Conservation (phyloP, 176 grass and related monocot genomes). For the Areca catechu region DNA sequence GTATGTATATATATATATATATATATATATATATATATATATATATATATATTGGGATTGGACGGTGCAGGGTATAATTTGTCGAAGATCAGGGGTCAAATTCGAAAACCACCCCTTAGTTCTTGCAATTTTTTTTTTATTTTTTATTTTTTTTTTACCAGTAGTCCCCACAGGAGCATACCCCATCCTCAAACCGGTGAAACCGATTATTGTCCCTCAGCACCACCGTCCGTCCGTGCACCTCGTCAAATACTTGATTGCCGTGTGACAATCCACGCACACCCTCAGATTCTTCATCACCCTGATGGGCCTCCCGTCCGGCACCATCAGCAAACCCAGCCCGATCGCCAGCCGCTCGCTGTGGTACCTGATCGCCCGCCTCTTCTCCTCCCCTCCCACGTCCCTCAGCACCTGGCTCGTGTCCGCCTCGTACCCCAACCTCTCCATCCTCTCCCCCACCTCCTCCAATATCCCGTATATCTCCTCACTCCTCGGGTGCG, state of each 20-base stretch:
- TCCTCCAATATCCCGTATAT: slow-evolving; percentile 60
- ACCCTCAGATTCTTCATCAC: slow-evolving; percentile 94
- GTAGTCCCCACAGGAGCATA: slow-evolving; percentile 84
- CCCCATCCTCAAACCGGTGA: slow-evolving; percentile 70
- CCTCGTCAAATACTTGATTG: slow-evolving; percentile 78
- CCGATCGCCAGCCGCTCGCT: slow-evolving; percentile 88
- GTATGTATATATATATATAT: too few relatives aligned
- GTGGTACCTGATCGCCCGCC: slow-evolving; percentile 62
- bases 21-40: too few relatives aligned
- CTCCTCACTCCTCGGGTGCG: slow-evolving; percentile 51
- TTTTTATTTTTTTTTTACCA: slow-evolving; percentile 65
- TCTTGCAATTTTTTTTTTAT: too few relatives aligned
- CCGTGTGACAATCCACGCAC: slow-evolving; percentile 88
- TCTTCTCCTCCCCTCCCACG: slow-evolving; percentile 56
- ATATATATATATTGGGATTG: too few relatives aligned
- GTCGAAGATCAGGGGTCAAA: too few relatives aligned
- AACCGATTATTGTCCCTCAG: slow-evolving; percentile 80
- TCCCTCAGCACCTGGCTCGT: slow-evolving; percentile 69
- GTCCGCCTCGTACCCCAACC: slow-evolving; percentile 66
- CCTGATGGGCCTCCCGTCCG: slow-evolving; percentile 65
- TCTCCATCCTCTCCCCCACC: slow-evolving; percentile 74
- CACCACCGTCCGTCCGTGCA: slow-evolving; percentile 64
- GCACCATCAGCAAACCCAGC: slow-evolving; percentile 67
- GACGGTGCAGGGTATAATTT: too few relatives aligned
- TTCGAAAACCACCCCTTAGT: not conserved